Evolutionary conservation across 1,284 basidiomycete species (phyloP), one percentile per base, ranked within the genome.

Genomic region (Tilletia walkeri): DNA sequence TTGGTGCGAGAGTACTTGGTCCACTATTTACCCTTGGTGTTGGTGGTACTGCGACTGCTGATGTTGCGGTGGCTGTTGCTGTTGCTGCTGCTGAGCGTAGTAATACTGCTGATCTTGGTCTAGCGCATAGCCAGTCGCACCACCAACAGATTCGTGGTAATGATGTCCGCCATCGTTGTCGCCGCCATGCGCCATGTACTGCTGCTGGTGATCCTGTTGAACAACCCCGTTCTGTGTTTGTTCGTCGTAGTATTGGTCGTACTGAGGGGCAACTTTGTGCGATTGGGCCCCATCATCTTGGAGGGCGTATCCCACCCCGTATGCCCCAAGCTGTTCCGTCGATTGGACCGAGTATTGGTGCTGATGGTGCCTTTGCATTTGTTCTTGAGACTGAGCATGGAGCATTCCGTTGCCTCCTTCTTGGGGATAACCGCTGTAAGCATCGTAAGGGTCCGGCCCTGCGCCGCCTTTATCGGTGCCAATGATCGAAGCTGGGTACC

Each of bases 71-170:
- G 47, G 16, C 36, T 68, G 47, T 3, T 68, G 36, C 38, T 68
- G 39, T 20, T 61, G 56, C 56, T 24, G 56, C 30, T 61, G 56
- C 34, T 61, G 56, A 18, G 12, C 7, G 36, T 61, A 30, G 20
- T 66, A 47, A 66, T 47, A 49, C n/a, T 47, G 39, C 41, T 30
- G n/a, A 30, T 67, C 34, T 18, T 36, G 20, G 9, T 49, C 66
- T 4, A 36, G 16, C 18, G 24, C 24, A 12, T 67, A 48, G 34
- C 16, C 61, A 53, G 66, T 69, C 2, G 70, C 69, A 12, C 71
- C 67, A 6, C 47, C 67, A 14, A 69, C 73, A 50, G 69, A 68
- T 45, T 66, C 67, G 47, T 70, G 67, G 69, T 69, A 72, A 61
- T 75, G 69, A n/a, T 45, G 41, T 9, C 41, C 41, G 3, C 14